Conservation (phyloP, 164 flowering plant species). For the Vitis labrusca region DNA sequence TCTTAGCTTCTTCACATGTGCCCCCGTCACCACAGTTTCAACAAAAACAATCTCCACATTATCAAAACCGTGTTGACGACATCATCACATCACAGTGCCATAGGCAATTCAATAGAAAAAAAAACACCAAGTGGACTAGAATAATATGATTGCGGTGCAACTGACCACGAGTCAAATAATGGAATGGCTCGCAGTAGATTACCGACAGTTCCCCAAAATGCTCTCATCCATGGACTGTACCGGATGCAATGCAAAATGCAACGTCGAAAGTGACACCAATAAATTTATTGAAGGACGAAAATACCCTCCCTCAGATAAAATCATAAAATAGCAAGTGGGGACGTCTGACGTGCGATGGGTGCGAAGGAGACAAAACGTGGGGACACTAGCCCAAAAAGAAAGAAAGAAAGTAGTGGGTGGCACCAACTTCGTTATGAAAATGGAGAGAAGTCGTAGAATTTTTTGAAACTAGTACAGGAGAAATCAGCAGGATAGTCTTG, state of each 20-base stretch:
- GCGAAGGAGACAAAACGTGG: too few relatives aligned
- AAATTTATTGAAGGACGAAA: background rate
- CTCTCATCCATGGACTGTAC: conserved; percentile 14
- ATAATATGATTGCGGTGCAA: conserved; percentile 5
- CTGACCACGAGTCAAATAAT: conserved; percentile 18
- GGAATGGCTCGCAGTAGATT: conserved; percentile 5
- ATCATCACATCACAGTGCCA: too few relatives aligned
- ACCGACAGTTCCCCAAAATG: conserved; percentile 11
- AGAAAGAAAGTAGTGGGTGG: too few relatives aligned
- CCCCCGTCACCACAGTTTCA: conserved; percentile 23
- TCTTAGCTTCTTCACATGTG: conserved; percentile 36
- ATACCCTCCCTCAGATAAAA: background rate
- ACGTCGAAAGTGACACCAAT: conserved; percentile 4
- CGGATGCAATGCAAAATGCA: too few relatives aligned
- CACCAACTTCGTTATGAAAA: too few relatives aligned
- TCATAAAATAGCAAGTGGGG: background rate
- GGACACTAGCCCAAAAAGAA: too few relatives aligned
- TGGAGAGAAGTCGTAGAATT: too few relatives aligned
- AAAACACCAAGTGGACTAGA: conserved; percentile 6
- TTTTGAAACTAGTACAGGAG: too few relatives aligned
- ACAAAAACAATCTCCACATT: background rate
- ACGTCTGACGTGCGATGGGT: too few relatives aligned
- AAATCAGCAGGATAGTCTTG: too few relatives aligned
- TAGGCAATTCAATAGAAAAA: too few relatives aligned
- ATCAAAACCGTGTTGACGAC: conserved; percentile 19